Evolutionary conservation across 139 green algal species (phyloP).

Genomic region (Picochlorum sp.): DNA sequence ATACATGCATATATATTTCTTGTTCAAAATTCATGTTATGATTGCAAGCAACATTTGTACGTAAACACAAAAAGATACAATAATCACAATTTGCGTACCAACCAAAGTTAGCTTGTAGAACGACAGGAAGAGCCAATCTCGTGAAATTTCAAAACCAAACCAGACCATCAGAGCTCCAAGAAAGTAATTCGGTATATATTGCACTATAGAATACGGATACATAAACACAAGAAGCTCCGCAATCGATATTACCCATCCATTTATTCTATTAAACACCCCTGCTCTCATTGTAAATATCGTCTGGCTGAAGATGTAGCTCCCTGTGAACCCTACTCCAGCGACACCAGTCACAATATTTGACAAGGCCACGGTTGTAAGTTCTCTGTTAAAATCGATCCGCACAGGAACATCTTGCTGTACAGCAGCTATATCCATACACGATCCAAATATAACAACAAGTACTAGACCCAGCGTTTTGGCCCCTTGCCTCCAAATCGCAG

Average conservation of each 20-base stretch:
- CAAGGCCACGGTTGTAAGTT: slow-evolving; percentile 49
- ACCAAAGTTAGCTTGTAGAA: slow-evolving; percentile 34
- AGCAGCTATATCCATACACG: slow-evolving; percentile 51
- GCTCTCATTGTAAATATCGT: slow-evolving; percentile 53
- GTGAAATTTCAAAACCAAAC: slow-evolving; percentile 65
- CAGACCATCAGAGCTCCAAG: slow-evolving; percentile 64
- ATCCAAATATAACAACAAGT: slow-evolving; percentile 64
- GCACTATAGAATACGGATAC: slow-evolving; percentile 42
- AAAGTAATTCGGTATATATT: slow-evolving; percentile 39
- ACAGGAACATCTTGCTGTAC: slow-evolving; percentile 45
- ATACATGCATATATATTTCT: too few relatives aligned
- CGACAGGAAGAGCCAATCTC: slow-evolving; percentile 50
- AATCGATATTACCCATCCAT: slow-evolving; percentile 29
- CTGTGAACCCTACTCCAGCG: slow-evolving; percentile 54
- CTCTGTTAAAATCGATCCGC: slow-evolving; percentile 56
- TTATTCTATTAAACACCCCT: slow-evolving; percentile 24
- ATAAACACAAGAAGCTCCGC: slow-evolving; percentile 52
- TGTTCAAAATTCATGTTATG: too few relatives aligned
- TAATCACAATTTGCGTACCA: too few relatives aligned
- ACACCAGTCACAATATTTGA: slow-evolving; percentile 48
- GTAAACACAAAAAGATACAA: too few relatives aligned
- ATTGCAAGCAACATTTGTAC: too few relatives aligned
- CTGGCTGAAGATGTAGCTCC: slow-evolving; percentile 31
- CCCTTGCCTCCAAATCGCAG: slow-evolving; percentile 22
- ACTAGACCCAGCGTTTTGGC: slow-evolving; percentile 32